Conservation (phyloP, 2,329 filamentous ascomycete genomes). For the Neofusicoccum laricinum region DNA sequence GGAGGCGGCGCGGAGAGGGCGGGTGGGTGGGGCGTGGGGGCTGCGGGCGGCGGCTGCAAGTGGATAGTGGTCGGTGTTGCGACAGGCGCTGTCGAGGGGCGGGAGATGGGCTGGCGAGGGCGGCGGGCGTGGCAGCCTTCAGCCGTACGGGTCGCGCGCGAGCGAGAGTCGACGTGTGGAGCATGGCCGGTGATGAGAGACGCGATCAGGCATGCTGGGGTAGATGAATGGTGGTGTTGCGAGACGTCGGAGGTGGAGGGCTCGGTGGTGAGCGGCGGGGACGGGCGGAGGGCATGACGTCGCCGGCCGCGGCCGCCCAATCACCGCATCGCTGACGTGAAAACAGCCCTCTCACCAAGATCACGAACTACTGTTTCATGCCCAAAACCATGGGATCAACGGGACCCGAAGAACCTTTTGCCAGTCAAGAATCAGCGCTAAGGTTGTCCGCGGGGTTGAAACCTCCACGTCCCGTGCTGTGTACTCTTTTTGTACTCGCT, state of each 20-base stretch:
- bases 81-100: not conserved
- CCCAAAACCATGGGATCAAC: too few relatives aligned
- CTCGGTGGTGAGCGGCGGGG: not conserved
- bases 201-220: not conserved
- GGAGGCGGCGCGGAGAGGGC: constrained; percentile 33
- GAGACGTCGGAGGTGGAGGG: not conserved
- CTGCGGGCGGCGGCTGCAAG: not conserved
- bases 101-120: too few relatives aligned
- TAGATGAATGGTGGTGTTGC: not conserved
- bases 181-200: not conserved
- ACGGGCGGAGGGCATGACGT: not conserved
- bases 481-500: too few relatives aligned
- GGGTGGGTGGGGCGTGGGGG: not conserved
- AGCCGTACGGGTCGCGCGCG: not conserved
- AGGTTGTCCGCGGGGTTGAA: too few relatives aligned
- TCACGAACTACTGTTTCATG: too few relatives aligned
- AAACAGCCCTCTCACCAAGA: too few relatives aligned
- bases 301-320: not conserved
- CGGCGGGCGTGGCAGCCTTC: not conserved
- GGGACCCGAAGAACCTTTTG: too few relatives aligned
- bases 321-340: not conserved
- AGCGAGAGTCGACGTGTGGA: not conserved
- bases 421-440: too few relatives aligned
- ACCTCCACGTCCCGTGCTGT: too few relatives aligned
- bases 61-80: not conserved